Percentiles rank a stretch among this genome's conserved stretches.
Conservation (phyloP, 1,139 yeast species). For the Blastobotrys ciferrii region DNA sequence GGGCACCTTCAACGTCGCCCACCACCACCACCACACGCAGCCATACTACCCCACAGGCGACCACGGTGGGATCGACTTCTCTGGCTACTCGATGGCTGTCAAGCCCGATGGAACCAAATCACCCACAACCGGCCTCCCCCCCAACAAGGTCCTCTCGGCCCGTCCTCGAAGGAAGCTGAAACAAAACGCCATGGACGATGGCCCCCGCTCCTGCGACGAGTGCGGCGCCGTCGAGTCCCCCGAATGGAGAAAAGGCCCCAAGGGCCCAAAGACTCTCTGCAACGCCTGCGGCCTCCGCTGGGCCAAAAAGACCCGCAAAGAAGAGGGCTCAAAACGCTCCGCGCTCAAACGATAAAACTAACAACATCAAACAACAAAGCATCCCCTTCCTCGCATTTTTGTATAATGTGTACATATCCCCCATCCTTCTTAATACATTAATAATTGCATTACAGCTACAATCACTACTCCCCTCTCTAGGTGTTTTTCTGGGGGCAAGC, state of each 20-base stretch:
- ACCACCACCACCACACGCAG: constrained; percentile 17
- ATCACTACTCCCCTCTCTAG: no score
- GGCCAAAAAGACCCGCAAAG: constrained; percentile 40
- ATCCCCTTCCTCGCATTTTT: neutral
- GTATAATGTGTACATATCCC: neutral
- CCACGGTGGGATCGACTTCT: constrained; percentile 23
- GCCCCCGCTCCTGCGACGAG: constrained; percentile 30
- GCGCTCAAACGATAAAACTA: neutral
- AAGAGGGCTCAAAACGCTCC: constrained; percentile 17
- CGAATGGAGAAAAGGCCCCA: constrained; percentile 68
- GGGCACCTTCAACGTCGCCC: constrained; percentile 23
- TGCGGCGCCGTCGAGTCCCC: constrained; percentile 69
- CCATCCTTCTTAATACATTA: neutral
- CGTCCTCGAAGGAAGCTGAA: constrained; percentile 16
- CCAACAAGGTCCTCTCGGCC: constrained; percentile 13
- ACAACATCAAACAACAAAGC: neutral
- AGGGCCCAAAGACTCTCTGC: constrained; percentile 61
- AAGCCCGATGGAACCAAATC: constrained; percentile 8
- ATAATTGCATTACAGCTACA: neutral
- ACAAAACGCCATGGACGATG: constrained; percentile 8
- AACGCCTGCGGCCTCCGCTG: constrained; percentile 65
- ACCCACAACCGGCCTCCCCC: constrained; percentile 10
- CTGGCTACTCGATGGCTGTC: constrained; percentile 24
- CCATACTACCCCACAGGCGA: constrained; percentile 11
- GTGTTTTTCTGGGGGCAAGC: no score